A percentile compares a stretch with the other conserved stretches of the same genome.
Conservation (phyloP, 2,329 filamentous ascomycete species). For the Pseudophaeomoniella oleicola region DNA sequence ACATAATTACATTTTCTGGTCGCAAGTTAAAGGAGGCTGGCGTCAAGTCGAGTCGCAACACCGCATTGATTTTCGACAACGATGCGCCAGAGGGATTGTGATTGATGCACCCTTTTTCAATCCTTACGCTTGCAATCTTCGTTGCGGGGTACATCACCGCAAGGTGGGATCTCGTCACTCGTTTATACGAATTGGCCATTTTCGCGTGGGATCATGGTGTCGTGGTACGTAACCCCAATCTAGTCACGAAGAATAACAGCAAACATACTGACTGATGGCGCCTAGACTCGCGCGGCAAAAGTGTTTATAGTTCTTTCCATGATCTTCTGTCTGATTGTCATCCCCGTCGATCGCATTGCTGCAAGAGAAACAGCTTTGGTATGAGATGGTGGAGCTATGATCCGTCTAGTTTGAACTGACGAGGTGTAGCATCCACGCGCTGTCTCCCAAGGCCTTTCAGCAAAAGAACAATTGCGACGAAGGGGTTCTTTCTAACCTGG, state of each 20-base stretch:
- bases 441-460: conserved; percentile 68
- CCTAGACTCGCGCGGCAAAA: conserved; percentile 70
- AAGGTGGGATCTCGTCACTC: conserved; percentile 94
- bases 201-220: conserved; percentile 99
- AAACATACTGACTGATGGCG: background rate
- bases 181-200: conserved; percentile 88
- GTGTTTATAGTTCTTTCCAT: conserved; percentile 71
- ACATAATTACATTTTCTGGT: no score
- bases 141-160: conserved; percentile 99
- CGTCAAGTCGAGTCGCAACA: background rate
- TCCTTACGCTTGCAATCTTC: conserved; percentile 93
- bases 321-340: conserved; percentile 68
- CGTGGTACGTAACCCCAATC: conserved; percentile 47
- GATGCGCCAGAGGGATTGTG: conserved; percentile 7
- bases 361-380: conserved; percentile 67
- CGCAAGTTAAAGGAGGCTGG: background rate
- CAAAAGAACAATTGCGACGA: conserved; percentile 84
- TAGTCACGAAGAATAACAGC: background rate
- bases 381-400: conserved; percentile 19
- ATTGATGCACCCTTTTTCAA: conserved; percentile 92
- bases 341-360: conserved; percentile 75
- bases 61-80: background rate
- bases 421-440: conserved; percentile 61
- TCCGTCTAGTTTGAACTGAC: conserved; percentile 2
- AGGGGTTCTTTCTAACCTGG: conserved; percentile 74